Base-by-base conservation (phyloP, 176 grass and related monocot species). In the Cenchrus purpureus region DNA sequence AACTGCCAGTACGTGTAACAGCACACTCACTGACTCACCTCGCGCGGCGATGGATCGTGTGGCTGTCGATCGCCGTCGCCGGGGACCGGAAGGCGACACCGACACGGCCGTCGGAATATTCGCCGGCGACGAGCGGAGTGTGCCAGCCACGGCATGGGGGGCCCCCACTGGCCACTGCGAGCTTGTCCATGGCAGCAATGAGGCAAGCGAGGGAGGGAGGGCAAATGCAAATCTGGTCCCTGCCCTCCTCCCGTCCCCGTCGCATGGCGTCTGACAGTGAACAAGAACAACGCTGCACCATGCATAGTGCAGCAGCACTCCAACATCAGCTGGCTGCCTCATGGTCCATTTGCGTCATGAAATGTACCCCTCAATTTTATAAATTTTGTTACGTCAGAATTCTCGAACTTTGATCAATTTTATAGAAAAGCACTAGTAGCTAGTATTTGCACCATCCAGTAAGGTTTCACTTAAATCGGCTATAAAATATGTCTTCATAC, bases 41-140 rank as follows among this genome's bases (percentile, higher is more conserved):
- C 50, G 11, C 49, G 48, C 48, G 15, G 14, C 4, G n/a, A 34
- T 8, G 8, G 48, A 61, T 59, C 65, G 84, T 87, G 79, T 83
- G 79, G 86, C 79, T 43, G 86, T 77, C 52, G 53, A 70, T 77
- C 79, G 52, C 51, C 43, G 53, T 51, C 79, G 43, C 57, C 42
- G 20, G 46, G 80, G 43, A 82, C 57, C 58, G 46, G 78, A 81
- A 45, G 51, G 32, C 22, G 70, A 45, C 59, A 4, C 53, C 53
- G 37, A 40, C 37, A 40, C 37, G 45, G 61, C 85, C 58, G 86
- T 42, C 71, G 52, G 79, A 77, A 82, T 82, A 87, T 82, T 58
- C 86, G 43, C 37, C 61, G 19, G 6, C 31, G 75, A 3, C 25
- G 45, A 53, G 68, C 11, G 42, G 20, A 58, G n/a, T 19, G 37